phyloP scores from a whole-genome alignment of 345 rosid species.

The Sonneratia alba region DNA sequence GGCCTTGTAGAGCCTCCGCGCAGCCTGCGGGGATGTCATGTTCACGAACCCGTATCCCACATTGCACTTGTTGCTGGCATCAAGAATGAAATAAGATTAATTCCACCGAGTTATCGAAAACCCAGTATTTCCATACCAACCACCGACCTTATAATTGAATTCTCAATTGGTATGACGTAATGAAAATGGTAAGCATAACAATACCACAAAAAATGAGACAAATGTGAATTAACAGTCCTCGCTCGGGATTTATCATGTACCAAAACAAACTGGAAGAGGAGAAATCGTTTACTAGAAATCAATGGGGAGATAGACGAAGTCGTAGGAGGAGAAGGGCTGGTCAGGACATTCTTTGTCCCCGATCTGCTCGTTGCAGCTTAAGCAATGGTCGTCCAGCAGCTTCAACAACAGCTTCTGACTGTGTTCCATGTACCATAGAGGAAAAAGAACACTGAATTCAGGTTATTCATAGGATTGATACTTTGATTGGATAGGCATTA shows the following conservation, averaged over 20 bases:
- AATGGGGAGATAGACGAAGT: constrained; percentile 84
- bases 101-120: not conserved
- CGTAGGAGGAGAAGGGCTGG: constrained; percentile 62
- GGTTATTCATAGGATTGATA: not conserved
- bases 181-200: no score
- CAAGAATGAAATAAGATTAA: not conserved
- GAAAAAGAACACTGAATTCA: not conserved
- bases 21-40: constrained; percentile 82
- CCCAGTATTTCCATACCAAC: no score
- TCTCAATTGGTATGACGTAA: no score
- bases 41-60: constrained; percentile 98
- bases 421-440: constrained; percentile 6
- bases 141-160: no score
- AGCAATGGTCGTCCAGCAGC: constrained; percentile 85
- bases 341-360: constrained; percentile 24
- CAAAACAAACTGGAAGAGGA: not conserved
- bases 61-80: constrained; percentile 73
- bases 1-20: constrained; percentile 66
- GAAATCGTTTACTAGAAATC: constrained; percentile 59
- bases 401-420: constrained; percentile 60
- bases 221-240: no score
- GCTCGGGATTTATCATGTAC: no score
- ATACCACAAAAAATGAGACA: no score
- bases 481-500: not conserved
- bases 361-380: constrained; percentile 72